Base-by-base conservation (phyloP, 1,139 yeast species). In the Geotrichum phurueaensis region DNA sequence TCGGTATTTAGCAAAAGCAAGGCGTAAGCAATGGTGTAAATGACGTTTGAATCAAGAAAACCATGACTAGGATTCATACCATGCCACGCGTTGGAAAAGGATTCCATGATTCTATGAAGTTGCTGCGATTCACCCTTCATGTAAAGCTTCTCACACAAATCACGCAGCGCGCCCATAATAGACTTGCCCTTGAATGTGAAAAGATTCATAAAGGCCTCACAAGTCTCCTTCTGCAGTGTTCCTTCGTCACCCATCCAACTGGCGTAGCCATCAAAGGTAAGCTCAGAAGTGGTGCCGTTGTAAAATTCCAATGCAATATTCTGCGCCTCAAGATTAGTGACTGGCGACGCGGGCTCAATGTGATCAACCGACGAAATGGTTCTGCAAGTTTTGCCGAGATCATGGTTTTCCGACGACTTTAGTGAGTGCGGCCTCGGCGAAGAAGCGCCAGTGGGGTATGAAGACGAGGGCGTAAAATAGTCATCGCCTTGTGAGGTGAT, bases 121-220 rank as follows among this genome's bases (percentile, higher is more conserved):
- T 86, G 89, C 67, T 87, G 94, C 1, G 95, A 84, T 71, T 90
- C 96, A 2, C 94, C 96, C 68, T 84, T 84, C 69, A 89, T 78
- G 70, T 86, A 87, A 25, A 89, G 71, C 67, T 79, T 82, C 47
- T 82, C 80, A 66, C 96, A 89, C 51, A 89, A 75, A 63, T 75
- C 73, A 49, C 92, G 75, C 23, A 89, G 78, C 1, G 90, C 78
- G 9, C 73, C 74, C 60, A 88, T 62, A 57, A 74, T 71, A 53
- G 70, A 68, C 54, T 65, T 64, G 47, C 66, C 66, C 7, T 58
- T 56, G 64, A 71, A 74, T 15, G 70, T 67, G 57, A 73, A 74
- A 51, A 71, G 62, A 13, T 60, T 54, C 73, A 74, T 70, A 64
- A 67, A 74, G 15, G 65, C 68, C n/a, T 61, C 53, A 25, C 75